Evolutionary conservation across 441 rosid species (phyloP), one percentile per base, ranked within the genome.

Genomic region (Aquilaria agallochum): DNA sequence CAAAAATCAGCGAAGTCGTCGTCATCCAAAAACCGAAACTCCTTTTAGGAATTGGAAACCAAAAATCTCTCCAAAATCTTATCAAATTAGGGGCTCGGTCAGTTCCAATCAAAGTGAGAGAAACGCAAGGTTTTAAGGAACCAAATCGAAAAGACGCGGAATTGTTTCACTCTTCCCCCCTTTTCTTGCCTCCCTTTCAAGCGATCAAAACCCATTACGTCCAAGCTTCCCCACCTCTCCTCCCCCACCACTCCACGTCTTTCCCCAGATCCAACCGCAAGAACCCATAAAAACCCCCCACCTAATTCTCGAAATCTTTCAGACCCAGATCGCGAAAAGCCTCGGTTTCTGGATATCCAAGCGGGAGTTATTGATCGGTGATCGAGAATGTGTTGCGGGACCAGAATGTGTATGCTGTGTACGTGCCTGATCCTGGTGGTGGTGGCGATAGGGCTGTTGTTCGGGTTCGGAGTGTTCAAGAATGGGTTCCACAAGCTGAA

Each of bases 391-490:
- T 91, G 96, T 70, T 88, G 87, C 50, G 92, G 94, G 56, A 55
- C 68, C 15, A 72, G 79, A 68, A 45, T 78, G 67, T 91, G 96
- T 74, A 84, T 85, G 94, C 9, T 80, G 46, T 85, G 93, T 77
- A 71, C 83, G 1, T 86, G 91, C 67, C 49, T 88, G 77, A 72
- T 86, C 2, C 62, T 84, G 44, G 86, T 80, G 53, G 83, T 83
- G 66, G 65, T 88, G 31, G 62, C 81, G 63, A 82, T 88, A 55
- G 95, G 93, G 0, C 14, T 85, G 15, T 15, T 84, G n/a, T 91
- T 88, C 61, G 97, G 97, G 0, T 91, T 91, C 70, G 95, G 97
- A 1, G 91, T 91, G 1, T 91, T 79, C 76, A 80, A 76, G 74
- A 70, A 91, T 53, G 92, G 83, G 8, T 86, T 82, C 63, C 86